These are phyloP conservation scores for Boechera divaricarpa DNA, from an alignment of 345 rosid genomes.

Conservation along the genomic window DNA sequence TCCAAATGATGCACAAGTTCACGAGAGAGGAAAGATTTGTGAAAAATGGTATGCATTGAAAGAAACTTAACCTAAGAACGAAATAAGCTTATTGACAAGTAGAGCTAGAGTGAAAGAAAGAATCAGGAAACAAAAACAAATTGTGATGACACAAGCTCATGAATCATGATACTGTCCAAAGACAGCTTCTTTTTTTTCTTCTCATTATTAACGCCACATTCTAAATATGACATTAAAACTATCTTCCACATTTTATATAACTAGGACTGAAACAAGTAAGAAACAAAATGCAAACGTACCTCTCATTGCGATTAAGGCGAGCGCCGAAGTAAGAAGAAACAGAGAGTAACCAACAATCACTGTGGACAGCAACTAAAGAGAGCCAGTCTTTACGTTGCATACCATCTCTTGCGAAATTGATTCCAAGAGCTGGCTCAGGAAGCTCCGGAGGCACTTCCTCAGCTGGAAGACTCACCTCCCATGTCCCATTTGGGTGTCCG, in stretches of 20 bases:
- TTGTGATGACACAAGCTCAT: conserved; percentile 11
- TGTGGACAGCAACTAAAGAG: conserved; percentile 79
- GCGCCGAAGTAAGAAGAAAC: conserved; percentile 86
- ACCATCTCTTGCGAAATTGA: conserved; percentile 84
- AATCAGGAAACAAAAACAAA: not conserved
- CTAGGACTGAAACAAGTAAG: conserved; percentile 6
- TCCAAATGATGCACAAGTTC: not conserved
- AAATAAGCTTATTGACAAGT: not conserved
- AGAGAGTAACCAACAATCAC: conserved; percentile 84
- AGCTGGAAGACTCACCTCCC: conserved; percentile 83
- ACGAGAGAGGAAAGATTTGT: not conserved
- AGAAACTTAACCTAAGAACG: not conserved
- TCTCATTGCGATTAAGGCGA: conserved; percentile 72
- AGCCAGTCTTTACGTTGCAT: conserved; percentile 87
- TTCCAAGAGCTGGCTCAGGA: conserved; percentile 89
- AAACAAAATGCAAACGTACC: conserved; percentile 45
- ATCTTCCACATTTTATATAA: not conserved
- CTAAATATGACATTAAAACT: not conserved
- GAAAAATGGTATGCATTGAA: not conserved
- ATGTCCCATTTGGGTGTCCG: conserved; percentile 74
- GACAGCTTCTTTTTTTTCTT: not conserved
- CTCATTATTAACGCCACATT: not conserved
- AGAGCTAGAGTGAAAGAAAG: conserved; percentile 1
- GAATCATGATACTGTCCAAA: conserved; percentile 16
- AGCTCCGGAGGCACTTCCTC: conserved; percentile 88